A percentile compares a stretch with the other conserved stretches of the same genome.
Evolutionary conservation across 257 asterid genomes (phyloP).

Genomic region (Henckelia pumila): DNA sequence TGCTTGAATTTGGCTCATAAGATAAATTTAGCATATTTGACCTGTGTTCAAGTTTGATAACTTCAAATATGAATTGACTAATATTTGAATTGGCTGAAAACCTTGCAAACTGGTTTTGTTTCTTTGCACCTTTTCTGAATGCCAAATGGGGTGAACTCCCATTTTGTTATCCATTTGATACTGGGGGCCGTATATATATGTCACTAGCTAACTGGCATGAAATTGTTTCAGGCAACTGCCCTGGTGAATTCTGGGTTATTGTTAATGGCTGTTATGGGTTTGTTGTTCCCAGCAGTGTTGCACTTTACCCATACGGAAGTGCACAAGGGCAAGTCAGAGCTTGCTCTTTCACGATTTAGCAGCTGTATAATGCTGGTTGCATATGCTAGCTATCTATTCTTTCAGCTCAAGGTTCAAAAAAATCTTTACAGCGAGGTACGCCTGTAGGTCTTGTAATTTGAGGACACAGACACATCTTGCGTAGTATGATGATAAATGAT

Average conservation of each 20-base stretch:
- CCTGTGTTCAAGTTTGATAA: no score
- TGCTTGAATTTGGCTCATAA: no score
- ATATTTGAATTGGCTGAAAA: no score
- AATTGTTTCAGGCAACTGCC: slow-evolving; percentile 75
- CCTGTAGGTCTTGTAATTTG: slow-evolving; percentile 1
- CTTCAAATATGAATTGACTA: no score
- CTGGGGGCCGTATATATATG: neutral
- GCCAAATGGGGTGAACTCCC: slow-evolving; percentile 20
- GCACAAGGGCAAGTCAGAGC: slow-evolving; percentile 82
- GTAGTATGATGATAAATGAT: slow-evolving; percentile 36
- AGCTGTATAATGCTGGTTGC: slow-evolving; percentile 94
- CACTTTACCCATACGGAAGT: slow-evolving; percentile 88
- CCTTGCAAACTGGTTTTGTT: no score
- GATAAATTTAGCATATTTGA: no score
- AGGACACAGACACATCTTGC: slow-evolving; percentile 8
- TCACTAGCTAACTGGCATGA: slow-evolving; percentile 26
- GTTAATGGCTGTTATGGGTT: slow-evolving; percentile 97
- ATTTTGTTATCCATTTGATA: slow-evolving; percentile 14
- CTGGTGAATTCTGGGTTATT: slow-evolving; percentile 86
- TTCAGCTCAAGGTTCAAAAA: slow-evolving; percentile 84
- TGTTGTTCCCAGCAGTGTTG: slow-evolving; percentile 88
- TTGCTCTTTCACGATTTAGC: slow-evolving; percentile 91
- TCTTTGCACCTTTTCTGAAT: neutral
- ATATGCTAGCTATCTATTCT: slow-evolving; percentile 89
- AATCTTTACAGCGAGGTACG: slow-evolving; percentile 35